These are phyloP conservation scores for Cladosporium sp. DNA, from an alignment of 2,329 filamentous ascomycete species.

Conservation along the genomic window DNA sequence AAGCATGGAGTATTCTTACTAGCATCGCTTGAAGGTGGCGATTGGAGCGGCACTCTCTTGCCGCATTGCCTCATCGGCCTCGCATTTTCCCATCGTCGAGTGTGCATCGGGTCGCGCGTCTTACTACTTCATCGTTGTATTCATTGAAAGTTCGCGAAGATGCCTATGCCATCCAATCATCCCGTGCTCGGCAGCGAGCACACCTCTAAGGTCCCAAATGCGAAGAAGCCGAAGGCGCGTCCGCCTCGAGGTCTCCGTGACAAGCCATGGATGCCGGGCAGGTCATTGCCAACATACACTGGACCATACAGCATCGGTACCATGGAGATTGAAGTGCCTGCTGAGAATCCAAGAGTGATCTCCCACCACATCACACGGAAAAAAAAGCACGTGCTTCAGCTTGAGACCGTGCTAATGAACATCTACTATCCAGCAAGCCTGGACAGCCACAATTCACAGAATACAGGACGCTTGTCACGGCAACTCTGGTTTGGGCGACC, in stretches of 20 bases:
- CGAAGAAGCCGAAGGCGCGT: slow-evolving; percentile 46
- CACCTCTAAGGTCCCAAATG: slow-evolving; percentile 26
- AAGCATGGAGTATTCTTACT: background rate
- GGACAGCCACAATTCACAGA: slow-evolving; percentile 30
- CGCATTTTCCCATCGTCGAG: no score
- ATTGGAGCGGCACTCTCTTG: background rate
- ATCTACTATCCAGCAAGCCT: slow-evolving; percentile 59
- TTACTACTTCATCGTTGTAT: background rate
- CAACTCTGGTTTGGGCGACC: slow-evolving; percentile 62
- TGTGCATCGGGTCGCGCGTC: background rate
- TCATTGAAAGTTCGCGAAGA: background rate
- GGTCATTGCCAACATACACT: slow-evolving; percentile 47
- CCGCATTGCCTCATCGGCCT: background rate
- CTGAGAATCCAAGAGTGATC: slow-evolving; percentile 43
- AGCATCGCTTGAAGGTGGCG: background rate
- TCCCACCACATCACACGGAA: slow-evolving; percentile 47
- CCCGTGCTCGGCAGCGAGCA: slow-evolving; percentile 8
- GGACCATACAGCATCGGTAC: slow-evolving; percentile 50
- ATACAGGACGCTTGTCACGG: slow-evolving; percentile 42
- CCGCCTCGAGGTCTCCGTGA: slow-evolving; percentile 47
- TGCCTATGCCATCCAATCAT: slow-evolving; percentile 7
- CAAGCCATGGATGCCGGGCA: slow-evolving; percentile 40
- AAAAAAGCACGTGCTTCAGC: slow-evolving; percentile 45
- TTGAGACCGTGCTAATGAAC: slow-evolving; percentile 60
- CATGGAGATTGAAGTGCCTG: slow-evolving; percentile 56